Percentiles rank a stretch among this genome's conserved stretches.
phyloP scores from a whole-genome alignment of 1,284 basidiomycete species.

The Chalciporus sp. region DNA sequence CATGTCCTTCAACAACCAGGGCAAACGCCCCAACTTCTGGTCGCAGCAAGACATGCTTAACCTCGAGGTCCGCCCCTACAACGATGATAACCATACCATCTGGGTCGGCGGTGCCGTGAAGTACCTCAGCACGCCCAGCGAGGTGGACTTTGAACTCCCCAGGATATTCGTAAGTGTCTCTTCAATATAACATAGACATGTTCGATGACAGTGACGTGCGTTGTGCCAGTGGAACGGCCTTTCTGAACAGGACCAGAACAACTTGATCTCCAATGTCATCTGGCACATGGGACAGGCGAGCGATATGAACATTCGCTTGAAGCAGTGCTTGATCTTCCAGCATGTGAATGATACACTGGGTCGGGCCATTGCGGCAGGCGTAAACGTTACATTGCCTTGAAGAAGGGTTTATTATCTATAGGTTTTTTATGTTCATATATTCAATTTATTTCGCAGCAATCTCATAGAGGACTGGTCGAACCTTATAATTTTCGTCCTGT shows the following conservation, averaged over 20 bases:
- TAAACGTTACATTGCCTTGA: slow-evolving; percentile 24
- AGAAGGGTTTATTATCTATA: not conserved
- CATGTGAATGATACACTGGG: slow-evolving; percentile 27
- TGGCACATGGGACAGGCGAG: slow-evolving; percentile 20
- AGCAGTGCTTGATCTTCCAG: slow-evolving; percentile 22
- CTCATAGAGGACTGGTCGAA: not conserved
- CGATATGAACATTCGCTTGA: slow-evolving; percentile 13
- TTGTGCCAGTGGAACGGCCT: slow-evolving; percentile 21
- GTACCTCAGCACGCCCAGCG: slow-evolving; percentile 23
- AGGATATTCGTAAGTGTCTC: slow-evolving; percentile 22
- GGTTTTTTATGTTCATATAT: not conserved
- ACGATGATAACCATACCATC: slow-evolving; percentile 27
- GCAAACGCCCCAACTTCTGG: slow-evolving; percentile 25
- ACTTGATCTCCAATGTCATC: slow-evolving; percentile 20
- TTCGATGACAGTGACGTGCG: not conserved
- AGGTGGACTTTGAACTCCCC: slow-evolving; percentile 28
- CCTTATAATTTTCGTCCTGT: too few relatives aligned
- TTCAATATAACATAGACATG: too few relatives aligned
- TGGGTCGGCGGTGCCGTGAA: slow-evolving; percentile 27
- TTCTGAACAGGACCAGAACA: slow-evolving; percentile 18
- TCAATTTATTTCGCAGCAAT: not conserved
- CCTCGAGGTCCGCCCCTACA: slow-evolving; percentile 20
- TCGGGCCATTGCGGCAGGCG: slow-evolving; percentile 20
- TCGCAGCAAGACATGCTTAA: slow-evolving; percentile 23
- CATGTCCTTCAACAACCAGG: slow-evolving; percentile 24